Evolutionary conservation across 768 basidiomycete genomes (phyloP).

Genomic region (Hypholoma fasciculare): DNA sequence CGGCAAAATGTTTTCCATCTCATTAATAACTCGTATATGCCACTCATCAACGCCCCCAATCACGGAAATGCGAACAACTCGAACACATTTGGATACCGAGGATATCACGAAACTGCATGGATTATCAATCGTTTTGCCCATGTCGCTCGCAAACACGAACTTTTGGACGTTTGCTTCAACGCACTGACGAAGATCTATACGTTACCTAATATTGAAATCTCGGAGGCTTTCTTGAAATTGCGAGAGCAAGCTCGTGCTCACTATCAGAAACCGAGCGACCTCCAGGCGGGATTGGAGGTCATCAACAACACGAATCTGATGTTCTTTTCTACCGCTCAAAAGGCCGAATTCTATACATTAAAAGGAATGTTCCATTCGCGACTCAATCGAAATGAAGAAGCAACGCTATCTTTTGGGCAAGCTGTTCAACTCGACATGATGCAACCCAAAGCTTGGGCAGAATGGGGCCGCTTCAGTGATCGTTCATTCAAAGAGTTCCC

Average conservation of each 20-base stretch:
- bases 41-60: constrained; percentile 68
- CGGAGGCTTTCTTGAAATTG: constrained; percentile 98
- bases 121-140: constrained; percentile 99
- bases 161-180: constrained; percentile 93
- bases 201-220: constrained; percentile 98
- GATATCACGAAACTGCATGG: constrained; percentile 99
- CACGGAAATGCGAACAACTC: constrained; percentile 53
- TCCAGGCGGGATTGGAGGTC: constrained; percentile 93
- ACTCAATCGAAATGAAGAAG: constrained; percentile 83
- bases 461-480: constrained; percentile 96
- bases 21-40: constrained; percentile 95
- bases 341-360: constrained; percentile 97
- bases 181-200: constrained; percentile 98
- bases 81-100: constrained; percentile 89
- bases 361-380: constrained; percentile 99
- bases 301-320: constrained; percentile 99
- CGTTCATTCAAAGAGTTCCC: constrained; percentile 88
- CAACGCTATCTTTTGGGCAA: constrained; percentile 88
- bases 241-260: constrained; percentile 98
- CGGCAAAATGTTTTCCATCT: constrained; percentile 97
- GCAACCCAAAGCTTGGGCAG: constrained; percentile 97
- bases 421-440: constrained; percentile 95
- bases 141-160: constrained; percentile 94
- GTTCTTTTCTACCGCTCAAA: constrained; percentile 93
- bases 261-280: constrained; percentile 92